phyloP scores from a whole-genome alignment of 371 early-diverging fungal genomes.

The Smittium culicis region DNA sequence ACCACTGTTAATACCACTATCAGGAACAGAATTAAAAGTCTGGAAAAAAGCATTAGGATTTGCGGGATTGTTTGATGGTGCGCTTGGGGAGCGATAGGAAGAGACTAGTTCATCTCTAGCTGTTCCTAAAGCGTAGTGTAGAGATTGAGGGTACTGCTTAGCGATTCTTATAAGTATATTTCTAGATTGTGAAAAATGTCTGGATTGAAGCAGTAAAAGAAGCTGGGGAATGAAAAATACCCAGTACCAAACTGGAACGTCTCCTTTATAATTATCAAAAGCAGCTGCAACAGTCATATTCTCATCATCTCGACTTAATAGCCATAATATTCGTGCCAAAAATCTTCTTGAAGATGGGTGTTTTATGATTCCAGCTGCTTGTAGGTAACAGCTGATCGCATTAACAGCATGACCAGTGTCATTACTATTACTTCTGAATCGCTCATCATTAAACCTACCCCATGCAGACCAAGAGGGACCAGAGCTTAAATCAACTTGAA shows the following conservation, averaged over 20 bases:
- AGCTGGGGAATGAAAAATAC: constrained; percentile 95
- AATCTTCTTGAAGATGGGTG: constrained; percentile 77
- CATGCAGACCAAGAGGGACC: constrained; percentile 95
- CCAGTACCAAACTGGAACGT: constrained; percentile 94
- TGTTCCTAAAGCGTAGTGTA: constrained; percentile 88
- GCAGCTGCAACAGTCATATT: constrained; percentile 56
- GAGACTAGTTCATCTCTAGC: constrained; percentile 62
- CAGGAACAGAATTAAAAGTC: constrained; percentile 14
- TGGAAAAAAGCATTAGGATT: constrained; percentile 40
- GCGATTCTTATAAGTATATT: constrained; percentile 82
- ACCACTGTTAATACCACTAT: not conserved
- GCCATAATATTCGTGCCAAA: constrained; percentile 82
- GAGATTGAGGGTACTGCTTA: constrained; percentile 88
- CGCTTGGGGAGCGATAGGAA: not conserved
- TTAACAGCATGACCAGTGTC: constrained; percentile 74
- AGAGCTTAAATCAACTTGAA: constrained; percentile 75
- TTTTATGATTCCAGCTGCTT: constrained; percentile 83
- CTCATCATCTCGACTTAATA: constrained; percentile 81
- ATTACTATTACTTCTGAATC: constrained; percentile 64
- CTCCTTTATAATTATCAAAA: constrained; percentile 78
- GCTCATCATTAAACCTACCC: constrained; percentile 88
- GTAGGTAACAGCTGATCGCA: constrained; percentile 93
- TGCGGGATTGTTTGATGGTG: constrained; percentile 9
- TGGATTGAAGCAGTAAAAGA: constrained; percentile 57
- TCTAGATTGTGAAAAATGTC: constrained; percentile 45